Evolutionary conservation across 331 rosid genomes (phyloP).

Genomic region (Prunus yedoensis): DNA sequence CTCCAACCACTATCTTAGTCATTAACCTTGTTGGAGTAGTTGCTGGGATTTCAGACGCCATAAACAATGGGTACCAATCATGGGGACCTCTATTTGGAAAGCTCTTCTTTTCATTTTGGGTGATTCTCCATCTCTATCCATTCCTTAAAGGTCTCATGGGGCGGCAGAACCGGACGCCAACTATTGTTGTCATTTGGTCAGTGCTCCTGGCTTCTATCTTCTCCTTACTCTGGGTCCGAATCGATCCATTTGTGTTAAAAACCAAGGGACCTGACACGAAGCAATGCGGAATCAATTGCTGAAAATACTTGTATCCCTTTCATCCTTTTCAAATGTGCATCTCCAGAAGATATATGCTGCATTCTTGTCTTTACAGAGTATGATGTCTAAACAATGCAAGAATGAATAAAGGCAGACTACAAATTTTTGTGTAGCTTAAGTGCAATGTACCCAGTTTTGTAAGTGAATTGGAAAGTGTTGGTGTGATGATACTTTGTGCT

Average conservation of each 20-base stretch:
- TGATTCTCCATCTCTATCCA: slow-evolving; percentile 87
- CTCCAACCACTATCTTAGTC: slow-evolving; percentile 83
- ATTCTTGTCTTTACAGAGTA: slow-evolving; percentile 39
- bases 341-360: slow-evolving; percentile 42
- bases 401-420: slow-evolving; percentile 52
- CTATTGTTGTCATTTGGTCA: slow-evolving; percentile 91
- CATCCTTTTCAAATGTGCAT: slow-evolving; percentile 40
- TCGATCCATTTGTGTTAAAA: slow-evolving; percentile 80
- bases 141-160: slow-evolving; percentile 99
- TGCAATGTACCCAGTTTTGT: slow-evolving; percentile 54
- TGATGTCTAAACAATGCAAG: slow-evolving; percentile 44
- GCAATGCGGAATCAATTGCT: slow-evolving; percentile 87
- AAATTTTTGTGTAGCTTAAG: slow-evolving; percentile 46
- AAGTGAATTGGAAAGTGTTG: slow-evolving; percentile 42
- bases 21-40: slow-evolving; percentile 90
- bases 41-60: slow-evolving; percentile 92
- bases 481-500: slow-evolving; percentile 31
- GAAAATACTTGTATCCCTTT: slow-evolving; percentile 31
- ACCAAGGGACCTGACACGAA: slow-evolving; percentile 88
- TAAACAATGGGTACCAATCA: slow-evolving; percentile 82
- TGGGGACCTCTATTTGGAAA: slow-evolving; percentile 95
- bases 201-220: slow-evolving; percentile 90
- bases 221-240: slow-evolving; percentile 95
- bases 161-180: slow-evolving; percentile 89
- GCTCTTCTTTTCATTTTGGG: slow-evolving; percentile 95